phyloP scores from a whole-genome alignment of 768 basidiomycete genomes.

The Tulasnella sp. region DNA sequence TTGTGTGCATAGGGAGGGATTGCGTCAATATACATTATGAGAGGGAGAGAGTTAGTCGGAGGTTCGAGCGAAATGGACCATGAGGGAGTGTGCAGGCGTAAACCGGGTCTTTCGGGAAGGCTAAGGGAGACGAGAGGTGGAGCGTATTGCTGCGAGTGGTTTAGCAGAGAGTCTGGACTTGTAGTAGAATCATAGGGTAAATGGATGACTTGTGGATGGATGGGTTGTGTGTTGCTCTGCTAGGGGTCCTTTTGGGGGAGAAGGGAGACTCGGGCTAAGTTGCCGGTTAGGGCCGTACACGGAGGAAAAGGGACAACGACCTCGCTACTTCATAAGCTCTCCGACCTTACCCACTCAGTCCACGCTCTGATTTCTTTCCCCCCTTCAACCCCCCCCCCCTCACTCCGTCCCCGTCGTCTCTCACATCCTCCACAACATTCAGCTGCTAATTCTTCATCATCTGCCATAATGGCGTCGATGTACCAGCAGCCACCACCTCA shows the following conservation, averaged over 20 bases:
- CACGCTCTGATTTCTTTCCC: not conserved
- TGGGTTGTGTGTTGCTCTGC: not conserved
- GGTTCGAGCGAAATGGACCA: not conserved
- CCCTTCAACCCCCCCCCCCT: not conserved
- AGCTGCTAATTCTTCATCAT: not conserved
- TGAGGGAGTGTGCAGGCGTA: not conserved
- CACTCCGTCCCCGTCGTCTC: not conserved
- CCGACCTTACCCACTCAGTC: not conserved
- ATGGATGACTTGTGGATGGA: not conserved
- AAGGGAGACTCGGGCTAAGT: not conserved
- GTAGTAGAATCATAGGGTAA: not conserved
- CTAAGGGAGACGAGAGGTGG: not conserved
- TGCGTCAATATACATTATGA: not conserved
- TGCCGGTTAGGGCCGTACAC: not conserved
- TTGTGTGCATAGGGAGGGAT: not conserved
- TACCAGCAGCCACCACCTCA: slow-evolving; percentile 4
- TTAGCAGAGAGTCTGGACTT: not conserved
- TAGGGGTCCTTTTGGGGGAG: not conserved
- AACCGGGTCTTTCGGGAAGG: not conserved
- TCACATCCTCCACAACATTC: not conserved
- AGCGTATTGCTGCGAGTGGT: not conserved
- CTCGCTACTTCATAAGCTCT: not conserved
- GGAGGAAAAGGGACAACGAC: not conserved
- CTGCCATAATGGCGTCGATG: slow-evolving; percentile 1
- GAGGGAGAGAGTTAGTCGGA: not conserved